Conservation (phyloP, 306 rosid species). For the Sechiopsis laciniata region DNA sequence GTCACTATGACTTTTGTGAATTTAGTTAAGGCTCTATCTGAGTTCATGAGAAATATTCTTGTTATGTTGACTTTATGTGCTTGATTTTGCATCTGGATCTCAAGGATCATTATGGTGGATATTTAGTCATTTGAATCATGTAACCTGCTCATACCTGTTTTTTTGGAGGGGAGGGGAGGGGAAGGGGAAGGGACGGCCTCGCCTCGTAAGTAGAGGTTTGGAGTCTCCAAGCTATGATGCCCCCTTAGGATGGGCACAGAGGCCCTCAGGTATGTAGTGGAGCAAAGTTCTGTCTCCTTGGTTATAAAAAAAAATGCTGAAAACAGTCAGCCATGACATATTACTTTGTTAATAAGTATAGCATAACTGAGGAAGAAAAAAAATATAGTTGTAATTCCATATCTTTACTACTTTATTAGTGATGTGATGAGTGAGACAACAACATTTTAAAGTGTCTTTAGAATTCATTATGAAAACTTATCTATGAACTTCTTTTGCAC, state of each 20-base stretch:
- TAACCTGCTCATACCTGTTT: no score
- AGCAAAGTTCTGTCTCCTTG: no score
- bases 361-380: not conserved
- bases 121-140: not conserved
- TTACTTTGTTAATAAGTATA: not conserved
- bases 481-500: not conserved
- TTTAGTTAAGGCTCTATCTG: not conserved
- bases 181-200: no score
- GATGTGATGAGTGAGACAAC: slow-evolving; percentile 4
- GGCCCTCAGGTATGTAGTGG: no score
- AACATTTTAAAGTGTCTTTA: not conserved
- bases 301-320: not conserved
- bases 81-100: not conserved
- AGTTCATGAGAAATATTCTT: not conserved
- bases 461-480: not conserved
- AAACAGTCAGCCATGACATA: not conserved
- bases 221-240: no score
- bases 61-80: not conserved
- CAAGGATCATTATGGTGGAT: not conserved
- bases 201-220: no score
- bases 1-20: not conserved
- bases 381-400: not conserved
- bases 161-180: not conserved
- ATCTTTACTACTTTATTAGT: not conserved
- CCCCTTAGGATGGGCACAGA: no score